These are phyloP conservation scores for Trichophyton benhamiae DNA, from an alignment of 2,329 filamentous ascomycete species.

Conservation along the genomic window DNA sequence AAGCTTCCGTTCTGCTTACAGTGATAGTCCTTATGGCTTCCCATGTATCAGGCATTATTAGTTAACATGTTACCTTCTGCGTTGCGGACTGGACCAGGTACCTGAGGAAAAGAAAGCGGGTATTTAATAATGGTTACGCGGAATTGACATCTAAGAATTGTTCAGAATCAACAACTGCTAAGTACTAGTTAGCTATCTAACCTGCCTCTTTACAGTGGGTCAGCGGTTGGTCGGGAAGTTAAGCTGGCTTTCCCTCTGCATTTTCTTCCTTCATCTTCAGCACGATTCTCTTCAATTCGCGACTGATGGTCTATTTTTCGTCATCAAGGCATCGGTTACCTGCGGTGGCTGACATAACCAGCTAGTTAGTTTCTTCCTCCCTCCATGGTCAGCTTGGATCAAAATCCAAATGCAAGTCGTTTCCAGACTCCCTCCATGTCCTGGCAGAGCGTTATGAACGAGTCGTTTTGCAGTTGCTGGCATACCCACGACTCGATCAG, in stretches of 20 bases:
- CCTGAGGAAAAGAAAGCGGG: neutral
- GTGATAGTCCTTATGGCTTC: neutral
- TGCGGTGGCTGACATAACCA: neutral
- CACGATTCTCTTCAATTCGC: neutral
- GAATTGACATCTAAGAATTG: neutral
- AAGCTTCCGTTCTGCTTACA: neutral
- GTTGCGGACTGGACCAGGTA: neutral
- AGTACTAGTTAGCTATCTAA: neutral
- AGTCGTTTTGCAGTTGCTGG: constrained; percentile 29
- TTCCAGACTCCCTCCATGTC: constrained; percentile 31
- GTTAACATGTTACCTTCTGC: neutral
- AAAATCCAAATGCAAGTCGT: constrained; percentile 27
- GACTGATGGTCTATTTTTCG: neutral
- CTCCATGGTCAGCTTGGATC: neutral
- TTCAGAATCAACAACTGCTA: neutral
- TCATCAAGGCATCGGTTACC: neutral
- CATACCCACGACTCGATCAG: constrained; percentile 32
- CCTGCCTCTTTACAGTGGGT: neutral
- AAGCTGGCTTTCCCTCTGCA: neutral
- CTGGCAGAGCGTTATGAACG: constrained; percentile 29
- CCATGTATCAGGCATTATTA: neutral
- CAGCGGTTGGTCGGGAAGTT: constrained; percentile 1
- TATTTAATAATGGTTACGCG: neutral
- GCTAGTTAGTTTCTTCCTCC: too few species aligned
- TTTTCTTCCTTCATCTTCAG: neutral